A percentile compares a stretch with the other conserved stretches of the same genome.
These are phyloP conservation scores for Colletotrichum theobromicola DNA, from an alignment of 2,329 filamentous ascomycete genomes.

Conservation along the genomic window DNA sequence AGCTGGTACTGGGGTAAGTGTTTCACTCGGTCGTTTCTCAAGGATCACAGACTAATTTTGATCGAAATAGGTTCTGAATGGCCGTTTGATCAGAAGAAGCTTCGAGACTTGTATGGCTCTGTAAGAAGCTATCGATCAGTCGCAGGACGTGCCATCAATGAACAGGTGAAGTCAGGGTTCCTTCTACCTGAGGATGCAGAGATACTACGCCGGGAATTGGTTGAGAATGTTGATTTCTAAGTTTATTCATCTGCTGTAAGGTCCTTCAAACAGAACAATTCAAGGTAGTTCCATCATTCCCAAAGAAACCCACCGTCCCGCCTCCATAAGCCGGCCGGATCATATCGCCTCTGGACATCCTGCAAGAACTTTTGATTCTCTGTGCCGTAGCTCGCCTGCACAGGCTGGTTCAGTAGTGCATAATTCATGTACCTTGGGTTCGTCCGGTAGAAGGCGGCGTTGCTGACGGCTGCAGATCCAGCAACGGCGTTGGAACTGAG, in stretches of 20 bases:
- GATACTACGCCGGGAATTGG: neutral
- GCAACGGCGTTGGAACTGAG: neutral
- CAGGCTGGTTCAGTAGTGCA: neutral
- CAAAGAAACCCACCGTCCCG: neutral
- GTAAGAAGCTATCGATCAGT: neutral
- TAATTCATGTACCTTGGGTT: neutral
- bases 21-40: neutral
- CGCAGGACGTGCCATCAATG: neutral
- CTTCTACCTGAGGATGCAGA: neutral
- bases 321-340: neutral
- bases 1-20: conserved; percentile 24
- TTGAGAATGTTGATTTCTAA: neutral
- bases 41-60: neutral
- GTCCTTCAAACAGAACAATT: neutral
- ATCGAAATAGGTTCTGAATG: neutral
- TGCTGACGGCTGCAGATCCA: neutral
- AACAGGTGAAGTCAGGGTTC: neutral
- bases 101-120: neutral
- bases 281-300: neutral
- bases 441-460: neutral
- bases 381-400: neutral
- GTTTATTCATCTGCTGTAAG: neutral
- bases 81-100: neutral
- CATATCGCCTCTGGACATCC: neutral
- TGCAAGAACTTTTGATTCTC: neutral